Conservation (phyloP, 2,329 filamentous ascomycete species). For the Karstenula rhodostoma region DNA sequence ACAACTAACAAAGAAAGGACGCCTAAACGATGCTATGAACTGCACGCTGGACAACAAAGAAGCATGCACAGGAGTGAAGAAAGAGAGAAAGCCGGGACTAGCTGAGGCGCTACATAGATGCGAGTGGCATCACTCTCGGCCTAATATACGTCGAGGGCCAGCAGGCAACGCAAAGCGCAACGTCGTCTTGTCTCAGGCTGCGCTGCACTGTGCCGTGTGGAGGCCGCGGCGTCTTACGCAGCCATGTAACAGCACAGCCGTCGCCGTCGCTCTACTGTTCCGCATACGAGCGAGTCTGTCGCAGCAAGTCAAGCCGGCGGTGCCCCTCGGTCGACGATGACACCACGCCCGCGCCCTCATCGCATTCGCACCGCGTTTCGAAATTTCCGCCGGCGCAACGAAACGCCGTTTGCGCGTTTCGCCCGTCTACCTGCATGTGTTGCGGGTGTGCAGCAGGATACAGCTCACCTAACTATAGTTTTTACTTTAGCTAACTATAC, state of each 20-base stretch:
- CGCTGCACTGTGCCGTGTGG: background rate
- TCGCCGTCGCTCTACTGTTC: background rate
- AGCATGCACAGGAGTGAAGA: background rate
- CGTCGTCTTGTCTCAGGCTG: background rate
- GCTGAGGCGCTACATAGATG: background rate
- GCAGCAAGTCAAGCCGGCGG: background rate
- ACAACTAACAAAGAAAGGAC: background rate
- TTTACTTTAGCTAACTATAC: too few species aligned
- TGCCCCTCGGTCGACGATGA: background rate
- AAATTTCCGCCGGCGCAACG: slow-evolving; percentile 4
- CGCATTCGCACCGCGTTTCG: background rate
- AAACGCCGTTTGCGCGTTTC: background rate
- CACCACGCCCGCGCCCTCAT: background rate
- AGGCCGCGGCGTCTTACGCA: slow-evolving; percentile 5
- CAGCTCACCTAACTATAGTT: too few species aligned
- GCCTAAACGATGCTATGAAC: background rate
- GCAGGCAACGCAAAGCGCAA: slow-evolving; percentile 1
- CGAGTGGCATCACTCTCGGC: background rate
- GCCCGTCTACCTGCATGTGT: background rate
- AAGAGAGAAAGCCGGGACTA: background rate
- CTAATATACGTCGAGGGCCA: background rate
- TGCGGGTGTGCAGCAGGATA: background rate
- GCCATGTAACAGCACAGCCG: background rate
- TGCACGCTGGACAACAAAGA: background rate
- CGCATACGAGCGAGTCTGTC: background rate